These are phyloP conservation scores for Hortaea sp. DNA, from an alignment of 2,329 filamentous ascomycete genomes.

Conservation along the genomic window DNA sequence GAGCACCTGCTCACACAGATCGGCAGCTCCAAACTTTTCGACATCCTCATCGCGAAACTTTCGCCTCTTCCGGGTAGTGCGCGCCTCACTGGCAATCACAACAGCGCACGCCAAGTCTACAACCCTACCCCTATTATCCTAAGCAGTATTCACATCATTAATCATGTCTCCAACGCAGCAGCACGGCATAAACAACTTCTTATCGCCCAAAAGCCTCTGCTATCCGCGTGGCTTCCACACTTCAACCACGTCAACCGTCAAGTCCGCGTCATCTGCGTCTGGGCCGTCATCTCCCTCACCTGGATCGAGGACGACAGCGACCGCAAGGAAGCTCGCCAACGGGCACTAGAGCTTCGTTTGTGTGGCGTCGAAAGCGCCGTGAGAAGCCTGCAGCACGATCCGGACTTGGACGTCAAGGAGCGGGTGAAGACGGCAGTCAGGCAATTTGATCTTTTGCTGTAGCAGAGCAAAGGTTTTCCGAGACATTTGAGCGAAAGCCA, in stretches of 20 bases:
- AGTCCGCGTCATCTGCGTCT: slow-evolving; percentile 69
- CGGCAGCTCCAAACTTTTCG: slow-evolving; percentile 68
- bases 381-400: slow-evolving; percentile 39
- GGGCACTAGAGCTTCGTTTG: slow-evolving; percentile 58
- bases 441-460: slow-evolving; percentile 42
- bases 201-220: slow-evolving; percentile 64
- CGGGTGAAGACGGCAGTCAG: slow-evolving; percentile 69
- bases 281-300: slow-evolving; percentile 76
- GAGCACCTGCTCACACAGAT: slow-evolving; percentile 70
- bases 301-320: slow-evolving; percentile 70
- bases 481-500: neutral
- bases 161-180: slow-evolving; percentile 77
- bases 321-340: slow-evolving; percentile 50
- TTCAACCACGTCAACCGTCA: slow-evolving; percentile 62
- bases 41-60: slow-evolving; percentile 70
- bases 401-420: slow-evolving; percentile 73
- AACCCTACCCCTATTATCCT: slow-evolving; percentile 56
- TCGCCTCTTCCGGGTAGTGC: slow-evolving; percentile 30
- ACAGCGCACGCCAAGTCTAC: slow-evolving; percentile 24
- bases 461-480: neutral
- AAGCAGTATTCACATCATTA: slow-evolving; percentile 69
- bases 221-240: slow-evolving; percentile 62
- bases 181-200: slow-evolving; percentile 69
- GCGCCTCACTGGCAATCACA: slow-evolving; percentile 10
- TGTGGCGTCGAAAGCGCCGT: slow-evolving; percentile 39